Evolutionary conservation across 1,284 basidiomycete species (phyloP).

Genomic region (Earliella scabrosa): DNA sequence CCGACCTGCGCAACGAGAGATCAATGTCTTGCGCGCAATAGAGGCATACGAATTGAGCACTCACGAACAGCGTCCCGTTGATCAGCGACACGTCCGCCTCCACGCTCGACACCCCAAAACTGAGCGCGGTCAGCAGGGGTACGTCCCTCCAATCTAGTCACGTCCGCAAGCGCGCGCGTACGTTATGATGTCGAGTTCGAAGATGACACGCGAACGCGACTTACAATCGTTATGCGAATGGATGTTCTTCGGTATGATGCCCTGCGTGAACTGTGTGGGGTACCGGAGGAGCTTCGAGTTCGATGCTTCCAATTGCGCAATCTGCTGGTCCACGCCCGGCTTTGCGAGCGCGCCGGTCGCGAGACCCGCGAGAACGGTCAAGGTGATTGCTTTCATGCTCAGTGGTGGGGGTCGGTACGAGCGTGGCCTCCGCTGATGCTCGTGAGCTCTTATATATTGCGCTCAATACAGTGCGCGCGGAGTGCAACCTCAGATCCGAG

Average conservation of each 20-base stretch:
- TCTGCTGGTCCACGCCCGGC: constrained; percentile 41
- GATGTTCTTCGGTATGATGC: constrained; percentile 53
- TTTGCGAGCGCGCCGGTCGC: constrained; percentile 18
- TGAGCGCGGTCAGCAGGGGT: constrained; percentile 52
- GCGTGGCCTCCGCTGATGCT: not conserved
- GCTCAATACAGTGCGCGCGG: too few relatives aligned
- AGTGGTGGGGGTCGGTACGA: not conserved
- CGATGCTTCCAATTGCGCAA: constrained; percentile 42
- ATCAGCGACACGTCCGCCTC: constrained; percentile 59
- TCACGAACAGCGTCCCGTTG: constrained; percentile 50
- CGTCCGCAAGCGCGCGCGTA: not conserved
- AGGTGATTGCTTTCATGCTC: constrained; percentile 3
- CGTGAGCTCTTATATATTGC: too few relatives aligned
- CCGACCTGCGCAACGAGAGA: constrained; percentile 41
- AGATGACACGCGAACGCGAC: too few relatives aligned
- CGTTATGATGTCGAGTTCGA: too few relatives aligned
- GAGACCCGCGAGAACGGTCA: constrained; percentile 1
- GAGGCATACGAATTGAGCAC: constrained; percentile 4
- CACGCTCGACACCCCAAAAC: constrained; percentile 55
- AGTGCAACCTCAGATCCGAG: too few relatives aligned
- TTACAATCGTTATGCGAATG: constrained; percentile 62
- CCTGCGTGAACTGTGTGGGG: constrained; percentile 55
- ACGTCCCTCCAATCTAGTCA: constrained; percentile 56
- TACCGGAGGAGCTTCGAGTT: constrained; percentile 50
- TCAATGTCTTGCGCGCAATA: not conserved